Base-by-base conservation (phyloP, 1,139 yeast species). In the Taphrina flavorubra region DNA sequence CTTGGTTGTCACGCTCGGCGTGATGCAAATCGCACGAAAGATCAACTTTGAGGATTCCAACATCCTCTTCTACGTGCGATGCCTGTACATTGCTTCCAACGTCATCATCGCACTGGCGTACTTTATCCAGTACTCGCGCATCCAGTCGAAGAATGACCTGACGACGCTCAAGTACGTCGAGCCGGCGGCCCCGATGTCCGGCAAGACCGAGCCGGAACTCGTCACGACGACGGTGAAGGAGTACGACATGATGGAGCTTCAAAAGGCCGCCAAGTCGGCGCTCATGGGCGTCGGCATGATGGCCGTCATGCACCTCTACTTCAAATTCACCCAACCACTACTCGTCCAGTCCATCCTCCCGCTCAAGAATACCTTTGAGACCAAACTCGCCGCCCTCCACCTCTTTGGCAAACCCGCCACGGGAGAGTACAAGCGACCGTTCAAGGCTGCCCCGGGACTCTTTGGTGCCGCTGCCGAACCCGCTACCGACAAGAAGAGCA, bases 251-350 rank as follows among this genome's bases (percentile, higher is more conserved):
- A 55, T 56, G 31, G 68, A 69, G 42, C 46, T 63, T 44, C 56
- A 61, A n/a, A 46, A 63, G 39, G 69, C 71, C 14, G 55, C 61
- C 40, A 60, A 71, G 70, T 84, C 96, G 73, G 85, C 92, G 74
- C 87, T 89, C 84, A 89, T 95, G 74, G 90, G 96, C 72, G 80
- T 92, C 76, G 97, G 97, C 76, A 92, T 95, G 97, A 92, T 95
- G 95, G 97, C 89, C 44, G 90, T 94, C 87, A 92, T 94, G 98
- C 99, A 94, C 81, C 76, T 94, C 72, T 94, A 94, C 87, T 88
- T 95, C 96, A 90, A 92, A 81, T 95, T 91, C 85, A 91, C 98
- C 79, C 92, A 94, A 82, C 99, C 99, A 71, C 86, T 94, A 79
- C 86, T 95, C 75, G 90, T 94, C 91, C 99, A 94, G 83, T 87